Conservation (phyloP, 441 rosid species). For the Gossypium davidsonii region DNA sequence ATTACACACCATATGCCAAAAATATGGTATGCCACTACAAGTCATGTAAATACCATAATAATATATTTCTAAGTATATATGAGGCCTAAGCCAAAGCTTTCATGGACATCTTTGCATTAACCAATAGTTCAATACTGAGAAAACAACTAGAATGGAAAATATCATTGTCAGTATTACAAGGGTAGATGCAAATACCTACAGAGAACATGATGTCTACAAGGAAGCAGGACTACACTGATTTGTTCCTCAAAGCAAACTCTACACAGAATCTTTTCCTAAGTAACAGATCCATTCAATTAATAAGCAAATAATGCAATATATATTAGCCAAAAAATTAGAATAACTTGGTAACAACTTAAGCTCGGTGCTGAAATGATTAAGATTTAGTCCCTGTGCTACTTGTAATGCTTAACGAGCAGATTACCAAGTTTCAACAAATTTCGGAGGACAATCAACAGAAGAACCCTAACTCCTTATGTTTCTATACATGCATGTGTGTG, state of each 20-base stretch:
- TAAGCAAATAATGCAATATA: not conserved
- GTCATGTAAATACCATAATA: not conserved
- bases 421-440: not conserved
- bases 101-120: not conserved
- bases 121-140: not conserved
- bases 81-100: not conserved
- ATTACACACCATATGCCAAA: not conserved
- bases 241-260: constrained; percentile 35
- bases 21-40: not conserved
- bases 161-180: not conserved
- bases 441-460: not conserved
- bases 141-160: not conserved
- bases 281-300: not conserved
- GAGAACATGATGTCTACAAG: constrained; percentile 58
- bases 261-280: constrained; percentile 60
- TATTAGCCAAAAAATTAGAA: not conserved
- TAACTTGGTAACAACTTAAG: not conserved
- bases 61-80: not conserved
- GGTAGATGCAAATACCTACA: constrained; percentile 41
- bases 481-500: not conserved
- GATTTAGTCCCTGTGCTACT: no score
- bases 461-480: not conserved
- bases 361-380: not conserved
- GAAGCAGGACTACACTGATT: constrained; percentile 46
- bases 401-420: not conserved